Percentiles rank a stretch among this genome's conserved stretches.
These are phyloP conservation scores for Skeletonema menzelii DNA, from an alignment of 108 stramenopile species.

Conservation along the genomic window DNA sequence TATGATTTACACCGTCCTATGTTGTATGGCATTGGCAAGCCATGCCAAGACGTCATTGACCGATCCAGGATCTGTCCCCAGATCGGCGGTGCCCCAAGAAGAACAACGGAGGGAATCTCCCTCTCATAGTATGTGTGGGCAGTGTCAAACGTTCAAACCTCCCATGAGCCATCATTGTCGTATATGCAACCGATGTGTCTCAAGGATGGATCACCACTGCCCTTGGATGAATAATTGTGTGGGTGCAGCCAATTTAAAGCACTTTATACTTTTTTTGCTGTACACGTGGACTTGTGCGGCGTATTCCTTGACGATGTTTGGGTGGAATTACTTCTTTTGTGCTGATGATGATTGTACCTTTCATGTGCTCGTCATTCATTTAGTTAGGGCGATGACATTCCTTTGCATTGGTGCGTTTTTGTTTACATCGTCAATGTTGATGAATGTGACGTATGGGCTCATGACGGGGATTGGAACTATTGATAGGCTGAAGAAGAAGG, in stretches of 20 bases:
- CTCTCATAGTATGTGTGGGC: constrained; percentile 82
- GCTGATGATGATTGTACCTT: constrained; percentile 78
- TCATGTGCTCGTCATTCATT: constrained; percentile 67
- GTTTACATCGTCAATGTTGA: constrained; percentile 79
- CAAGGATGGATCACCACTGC: constrained; percentile 98
- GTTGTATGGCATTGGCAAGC: constrained; percentile 78
- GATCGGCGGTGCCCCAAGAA: constrained; percentile 81
- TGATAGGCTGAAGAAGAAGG: constrained; percentile 89
- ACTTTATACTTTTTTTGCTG: constrained; percentile 93
- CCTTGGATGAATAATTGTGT: constrained; percentile 99
- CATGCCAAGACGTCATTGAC: constrained; percentile 95
- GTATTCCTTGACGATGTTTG: constrained; percentile 80
- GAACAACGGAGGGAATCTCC: constrained; percentile 60
- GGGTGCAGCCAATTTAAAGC: constrained; percentile 87
- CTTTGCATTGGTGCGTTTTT: constrained; percentile 79
- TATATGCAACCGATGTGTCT: constrained; percentile 96
- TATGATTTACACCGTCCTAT: constrained; percentile 66
- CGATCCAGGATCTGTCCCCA: constrained; percentile 94
- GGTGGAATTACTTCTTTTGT: constrained; percentile 90
- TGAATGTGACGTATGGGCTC: constrained; percentile 87
- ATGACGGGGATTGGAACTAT: constrained; percentile 91
- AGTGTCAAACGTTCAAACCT: constrained; percentile 98
- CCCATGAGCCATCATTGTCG: constrained; percentile 96
- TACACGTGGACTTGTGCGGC: constrained; percentile 90
- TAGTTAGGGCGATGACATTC: constrained; percentile 85